Percentiles rank a stretch among this genome's conserved stretches.
These are phyloP conservation scores for Yamadazyma atlantica DNA, from an alignment of 1,139 yeast genomes.

Conservation along the genomic window DNA sequence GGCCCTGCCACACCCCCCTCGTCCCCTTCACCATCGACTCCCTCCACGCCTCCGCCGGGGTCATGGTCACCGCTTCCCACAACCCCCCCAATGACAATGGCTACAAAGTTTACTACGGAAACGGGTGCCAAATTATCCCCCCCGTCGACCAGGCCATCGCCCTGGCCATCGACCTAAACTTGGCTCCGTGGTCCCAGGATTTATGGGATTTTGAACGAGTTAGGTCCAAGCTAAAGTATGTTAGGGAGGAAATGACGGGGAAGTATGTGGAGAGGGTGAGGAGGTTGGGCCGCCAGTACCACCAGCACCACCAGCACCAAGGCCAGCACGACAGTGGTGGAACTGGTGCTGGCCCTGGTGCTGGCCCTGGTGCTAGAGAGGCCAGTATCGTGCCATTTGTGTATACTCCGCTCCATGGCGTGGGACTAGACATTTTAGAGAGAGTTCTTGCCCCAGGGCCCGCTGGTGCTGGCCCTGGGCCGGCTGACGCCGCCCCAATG, in stretches of 20 bases:
- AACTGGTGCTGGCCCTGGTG: too few species aligned
- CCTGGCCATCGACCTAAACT: slow-evolving; percentile 53
- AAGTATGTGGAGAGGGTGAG: too few species aligned
- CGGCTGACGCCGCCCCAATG: slow-evolving; percentile 30
- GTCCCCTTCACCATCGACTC: slow-evolving; percentile 84
- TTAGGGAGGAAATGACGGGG: slow-evolving; percentile 35
- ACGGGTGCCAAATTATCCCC: slow-evolving; percentile 95
- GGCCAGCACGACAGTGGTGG: too few species aligned
- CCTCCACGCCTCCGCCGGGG: slow-evolving; percentile 70
- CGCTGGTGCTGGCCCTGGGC: too few species aligned
- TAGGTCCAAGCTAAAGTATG: slow-evolving; percentile 26
- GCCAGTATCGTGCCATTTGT: too few species aligned
- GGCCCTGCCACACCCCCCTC: slow-evolving; percentile 90
- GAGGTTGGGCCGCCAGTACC: too few species aligned
- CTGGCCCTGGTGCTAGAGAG: too few species aligned
- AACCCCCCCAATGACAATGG: slow-evolving; percentile 95
- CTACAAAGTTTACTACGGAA: slow-evolving; percentile 87
- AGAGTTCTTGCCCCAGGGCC: too few species aligned
- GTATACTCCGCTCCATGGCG: slow-evolving; percentile 96
- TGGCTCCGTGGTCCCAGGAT: slow-evolving; percentile 54
- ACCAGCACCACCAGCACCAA: too few species aligned
- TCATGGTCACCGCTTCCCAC: slow-evolving; percentile 96
- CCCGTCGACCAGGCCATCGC: slow-evolving; percentile 85
- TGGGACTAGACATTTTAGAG: slow-evolving; percentile 60
- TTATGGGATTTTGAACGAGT: slow-evolving; percentile 63